A percentile compares a stretch with the other conserved stretches of the same genome.
phyloP scores from a whole-genome alignment of 495 filamentous ascomycete species.

The Trichoderma orchidacearum region DNA sequence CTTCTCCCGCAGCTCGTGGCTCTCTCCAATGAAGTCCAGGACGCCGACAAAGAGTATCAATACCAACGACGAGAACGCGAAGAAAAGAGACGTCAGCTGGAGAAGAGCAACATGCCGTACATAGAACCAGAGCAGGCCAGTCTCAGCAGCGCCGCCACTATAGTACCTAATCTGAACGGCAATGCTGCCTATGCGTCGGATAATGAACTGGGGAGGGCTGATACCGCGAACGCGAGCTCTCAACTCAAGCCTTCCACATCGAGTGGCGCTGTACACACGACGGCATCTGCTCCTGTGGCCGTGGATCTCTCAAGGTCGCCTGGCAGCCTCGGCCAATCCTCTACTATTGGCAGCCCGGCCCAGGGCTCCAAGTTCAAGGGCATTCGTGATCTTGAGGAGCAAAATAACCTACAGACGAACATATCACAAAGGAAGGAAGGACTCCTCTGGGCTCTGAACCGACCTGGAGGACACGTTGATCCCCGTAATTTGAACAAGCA shows the following conservation, averaged over 20 bases:
- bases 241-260: slow-evolving; percentile 37
- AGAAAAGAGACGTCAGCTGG: slow-evolving; percentile 75
- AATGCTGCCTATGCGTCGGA: slow-evolving; percentile 34
- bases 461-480: slow-evolving; percentile 88
- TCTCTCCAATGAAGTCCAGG: slow-evolving; percentile 74
- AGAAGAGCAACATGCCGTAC: slow-evolving; percentile 77
- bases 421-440: slow-evolving; percentile 65
- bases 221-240: slow-evolving; percentile 61
- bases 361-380: slow-evolving; percentile 66
- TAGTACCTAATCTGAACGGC: slow-evolving; percentile 19
- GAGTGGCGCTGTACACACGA: slow-evolving; percentile 10
- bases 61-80: slow-evolving; percentile 86
- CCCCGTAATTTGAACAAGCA: slow-evolving; percentile 91
- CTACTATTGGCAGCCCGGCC: slow-evolving; percentile 28
- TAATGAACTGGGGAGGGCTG: slow-evolving; percentile 51
- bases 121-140: slow-evolving; percentile 49
- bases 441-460: slow-evolving; percentile 83
- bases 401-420: slow-evolving; percentile 39
- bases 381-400: slow-evolving; percentile 81
- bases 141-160: slow-evolving; percentile 11
- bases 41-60: slow-evolving; percentile 91
- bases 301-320: slow-evolving; percentile 29
- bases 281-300: slow-evolving; percentile 3
- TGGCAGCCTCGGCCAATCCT: slow-evolving; percentile 19
- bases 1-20: slow-evolving; percentile 87